Conservation (phyloP, 192 early-diverging fungal genomes). For the Coemansia sp. region DNA sequence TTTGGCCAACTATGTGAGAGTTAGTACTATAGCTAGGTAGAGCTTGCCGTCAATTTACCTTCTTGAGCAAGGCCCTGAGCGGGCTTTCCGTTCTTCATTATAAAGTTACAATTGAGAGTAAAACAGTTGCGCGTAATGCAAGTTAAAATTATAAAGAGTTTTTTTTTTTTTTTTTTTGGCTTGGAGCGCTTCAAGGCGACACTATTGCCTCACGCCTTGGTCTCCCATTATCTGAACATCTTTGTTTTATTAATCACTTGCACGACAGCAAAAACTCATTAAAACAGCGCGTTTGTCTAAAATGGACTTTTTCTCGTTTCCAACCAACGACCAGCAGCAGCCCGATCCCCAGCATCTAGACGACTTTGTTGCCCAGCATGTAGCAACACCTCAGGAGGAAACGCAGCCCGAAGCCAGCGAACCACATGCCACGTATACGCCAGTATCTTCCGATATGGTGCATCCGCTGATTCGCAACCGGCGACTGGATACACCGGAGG, state of each 20-base stretch:
- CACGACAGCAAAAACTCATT: background rate
- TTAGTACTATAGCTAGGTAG: too few relatives aligned
- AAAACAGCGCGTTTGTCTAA: too few relatives aligned
- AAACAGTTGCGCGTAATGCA: background rate
- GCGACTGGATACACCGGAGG: conserved; percentile 62
- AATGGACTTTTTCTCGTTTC: conserved; percentile 14
- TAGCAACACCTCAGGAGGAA: background rate
- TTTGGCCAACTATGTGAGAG: conserved; percentile 38
- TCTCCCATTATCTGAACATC: too few relatives aligned
- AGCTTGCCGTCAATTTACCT: too few relatives aligned
- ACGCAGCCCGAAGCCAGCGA: background rate
- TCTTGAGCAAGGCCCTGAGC: too few relatives aligned
- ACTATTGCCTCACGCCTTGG: too few relatives aligned
- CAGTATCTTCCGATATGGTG: conserved; percentile 8
- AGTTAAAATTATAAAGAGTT: too few relatives aligned
- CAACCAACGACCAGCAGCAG: background rate
- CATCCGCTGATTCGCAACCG: conserved; percentile 48
- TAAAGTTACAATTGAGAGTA: too few relatives aligned
- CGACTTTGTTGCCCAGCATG: conserved; percentile 21
- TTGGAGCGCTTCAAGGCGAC: too few relatives aligned
- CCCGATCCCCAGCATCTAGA: conserved; percentile 1
- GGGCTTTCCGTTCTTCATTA: too few relatives aligned
- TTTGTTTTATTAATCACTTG: too few relatives aligned
- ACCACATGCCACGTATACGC: background rate
- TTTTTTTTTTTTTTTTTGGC: too few relatives aligned